These are phyloP conservation scores for Kuraishia molischiana DNA, from an alignment of 805 yeast species.

Conservation along the genomic window DNA sequence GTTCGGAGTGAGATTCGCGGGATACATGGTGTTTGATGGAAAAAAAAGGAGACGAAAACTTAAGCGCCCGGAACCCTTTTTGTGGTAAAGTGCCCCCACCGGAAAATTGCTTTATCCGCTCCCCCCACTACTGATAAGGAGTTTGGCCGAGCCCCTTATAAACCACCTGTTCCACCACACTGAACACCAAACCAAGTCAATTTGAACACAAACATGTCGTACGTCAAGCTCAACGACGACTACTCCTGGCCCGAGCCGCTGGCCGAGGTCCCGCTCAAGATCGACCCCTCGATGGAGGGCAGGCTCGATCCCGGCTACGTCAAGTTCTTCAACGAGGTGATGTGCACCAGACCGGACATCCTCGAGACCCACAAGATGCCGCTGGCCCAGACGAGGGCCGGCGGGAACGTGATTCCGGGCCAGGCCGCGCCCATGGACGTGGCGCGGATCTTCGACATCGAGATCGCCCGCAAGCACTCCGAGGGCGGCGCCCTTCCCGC, in stretches of 20 bases:
- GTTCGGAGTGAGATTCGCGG: slow-evolving; percentile 11
- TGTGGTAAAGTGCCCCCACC: no score
- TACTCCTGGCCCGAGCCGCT: slow-evolving; percentile 20
- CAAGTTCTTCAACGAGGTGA: slow-evolving; percentile 21
- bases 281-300: slow-evolving; percentile 14
- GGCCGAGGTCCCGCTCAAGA: slow-evolving; percentile 17
- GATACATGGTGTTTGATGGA: slow-evolving; percentile 8
- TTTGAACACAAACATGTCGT: no score
- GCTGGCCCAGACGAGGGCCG: slow-evolving; percentile 3
- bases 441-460: slow-evolving; percentile 19
- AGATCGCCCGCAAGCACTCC: slow-evolving; percentile 23
- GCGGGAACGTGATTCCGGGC: slow-evolving; percentile 20
- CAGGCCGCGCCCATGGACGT: slow-evolving; percentile 21
- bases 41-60: no score
- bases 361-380: slow-evolving; percentile 12
- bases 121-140: no score
- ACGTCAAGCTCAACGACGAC: slow-evolving; percentile 13
- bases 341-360: slow-evolving; percentile 12
- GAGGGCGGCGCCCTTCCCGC: slow-evolving; percentile 13
- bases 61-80: no score
- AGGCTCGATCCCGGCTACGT: slow-evolving; percentile 27
- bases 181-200: no score
- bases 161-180: no score
- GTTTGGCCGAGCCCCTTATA: no score
- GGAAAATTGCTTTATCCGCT: no score